Evolutionary conservation across 2,329 filamentous ascomycete genomes (phyloP).

Genomic region (Ploettnerulaceae sp.): DNA sequence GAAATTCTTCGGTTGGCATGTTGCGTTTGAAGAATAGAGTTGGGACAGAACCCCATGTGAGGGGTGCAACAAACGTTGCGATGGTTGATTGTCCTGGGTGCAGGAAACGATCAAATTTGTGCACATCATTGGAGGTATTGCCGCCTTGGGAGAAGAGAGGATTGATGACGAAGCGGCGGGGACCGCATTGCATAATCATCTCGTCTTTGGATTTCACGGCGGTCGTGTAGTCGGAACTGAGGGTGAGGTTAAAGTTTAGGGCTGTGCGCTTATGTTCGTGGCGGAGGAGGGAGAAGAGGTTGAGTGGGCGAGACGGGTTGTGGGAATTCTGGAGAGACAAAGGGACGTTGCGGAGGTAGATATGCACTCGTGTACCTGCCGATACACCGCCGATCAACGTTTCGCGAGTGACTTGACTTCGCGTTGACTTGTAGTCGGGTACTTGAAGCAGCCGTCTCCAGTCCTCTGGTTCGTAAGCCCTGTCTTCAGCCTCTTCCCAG

Average conservation of each 20-base stretch:
- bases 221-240: constrained; percentile 68
- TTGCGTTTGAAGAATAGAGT: constrained; percentile 76
- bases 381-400: constrained; percentile 82
- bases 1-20: constrained; percentile 41
- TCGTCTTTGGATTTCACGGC: constrained; percentile 91
- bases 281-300: constrained; percentile 79
- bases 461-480: constrained; percentile 79
- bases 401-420: constrained; percentile 71
- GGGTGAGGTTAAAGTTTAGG: constrained; percentile 83
- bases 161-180: constrained; percentile 80
- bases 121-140: constrained; percentile 90
- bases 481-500: constrained; percentile 88
- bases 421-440: constrained; percentile 82
- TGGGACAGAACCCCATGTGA: constrained; percentile 91
- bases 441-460: constrained; percentile 84
- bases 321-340: constrained; percentile 48
- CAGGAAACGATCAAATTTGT: constrained; percentile 91
- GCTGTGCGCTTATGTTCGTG: constrained; percentile 94
- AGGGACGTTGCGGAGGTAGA: constrained; percentile 64
- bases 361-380: constrained; percentile 75
- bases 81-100: constrained; percentile 88
- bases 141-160: constrained; percentile 87
- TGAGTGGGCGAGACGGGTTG: constrained; percentile 55
- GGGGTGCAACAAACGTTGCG: constrained; percentile 81
- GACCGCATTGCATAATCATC: constrained; percentile 84